Evolutionary conservation across 2,329 filamentous ascomycete species (phyloP).

Genomic region (Blastomyces silverae): DNA sequence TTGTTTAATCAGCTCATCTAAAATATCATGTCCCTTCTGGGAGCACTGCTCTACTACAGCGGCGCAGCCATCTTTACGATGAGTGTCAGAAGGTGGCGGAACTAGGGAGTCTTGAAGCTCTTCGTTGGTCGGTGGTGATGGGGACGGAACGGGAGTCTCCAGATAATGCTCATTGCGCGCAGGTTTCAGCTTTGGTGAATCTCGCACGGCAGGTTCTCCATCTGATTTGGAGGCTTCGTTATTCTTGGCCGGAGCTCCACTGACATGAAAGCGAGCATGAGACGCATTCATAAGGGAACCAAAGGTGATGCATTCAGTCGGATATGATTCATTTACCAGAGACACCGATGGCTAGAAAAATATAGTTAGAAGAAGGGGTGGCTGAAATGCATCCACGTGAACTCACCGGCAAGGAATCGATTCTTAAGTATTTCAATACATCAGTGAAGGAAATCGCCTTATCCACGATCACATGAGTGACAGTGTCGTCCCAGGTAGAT

Average conservation of each 20-base stretch:
- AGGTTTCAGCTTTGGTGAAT: constrained; percentile 30
- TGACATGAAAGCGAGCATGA: constrained; percentile 47
- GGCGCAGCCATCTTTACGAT: neutral
- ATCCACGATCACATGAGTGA: constrained; percentile 79
- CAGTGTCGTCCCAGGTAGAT: constrained; percentile 45
- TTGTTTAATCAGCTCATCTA: constrained; percentile 59
- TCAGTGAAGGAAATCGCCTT: constrained; percentile 58
- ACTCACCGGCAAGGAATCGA: constrained; percentile 45
- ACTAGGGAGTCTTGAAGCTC: constrained; percentile 3
- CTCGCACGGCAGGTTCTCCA: neutral
- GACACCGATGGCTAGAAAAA: constrained; percentile 26
- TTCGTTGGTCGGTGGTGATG: constrained; percentile 14
- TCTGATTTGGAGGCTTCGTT: constrained; percentile 19
- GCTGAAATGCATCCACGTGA: neutral
- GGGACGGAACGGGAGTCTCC: constrained; percentile 1
- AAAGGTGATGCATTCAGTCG: constrained; percentile 60
- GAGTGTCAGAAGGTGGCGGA: neutral
- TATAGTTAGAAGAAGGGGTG: constrained; percentile 19
- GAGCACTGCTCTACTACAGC: neutral
- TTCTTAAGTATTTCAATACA: constrained; percentile 52
- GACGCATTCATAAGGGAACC: constrained; percentile 52
- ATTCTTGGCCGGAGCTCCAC: constrained; percentile 21
- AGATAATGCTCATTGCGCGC: constrained; percentile 19
- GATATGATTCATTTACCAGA: constrained; percentile 64
- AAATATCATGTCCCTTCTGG: constrained; percentile 45